Evolutionary conservation across 169 alveolate species (phyloP), one percentile per base, ranked within the genome.

Genomic region (Miamiensis avidus): DNA sequence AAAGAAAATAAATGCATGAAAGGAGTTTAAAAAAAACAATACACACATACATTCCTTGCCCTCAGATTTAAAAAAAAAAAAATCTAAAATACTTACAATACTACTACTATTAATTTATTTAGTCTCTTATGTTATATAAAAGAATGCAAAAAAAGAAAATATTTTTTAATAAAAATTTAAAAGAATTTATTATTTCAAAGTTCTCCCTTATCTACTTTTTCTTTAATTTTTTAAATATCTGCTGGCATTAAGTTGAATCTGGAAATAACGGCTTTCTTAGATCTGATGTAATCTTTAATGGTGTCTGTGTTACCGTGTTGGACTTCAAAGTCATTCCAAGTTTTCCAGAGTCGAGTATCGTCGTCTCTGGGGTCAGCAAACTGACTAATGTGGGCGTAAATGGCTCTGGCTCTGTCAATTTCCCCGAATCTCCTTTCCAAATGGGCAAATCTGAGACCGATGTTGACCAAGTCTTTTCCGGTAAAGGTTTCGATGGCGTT

Each of bases 391-490:
- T 96, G 98, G 76, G 91, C 88, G 91, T 91, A 98, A 29, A 98
- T 96, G 29, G 97, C 98, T 78, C 99, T 95, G 0, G 98, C 99
- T 86, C 99, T 90, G 82, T 97, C 98, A 25, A 97, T 93, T 89
- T 98, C 99, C 20, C 99, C 99, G 69, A 98, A 91, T 74, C 97
- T 97, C 30, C 97, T 91, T 88, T 98, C 99, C 82, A 98, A 90
- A 49, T 95, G 90, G 34, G 97, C 96, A 92, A 95, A 98, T 91
- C 96, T 93, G 84, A 95, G 83, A 74, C 99, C 98, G 30, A 98
- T 91, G 72, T 95, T 92, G 28, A 98, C 89, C 31, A 96, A 92
- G 33, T 93, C 94, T 4, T 88, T 88, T 29, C 94, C 95, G 78
- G 91, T 29, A 49, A 86, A 81, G 31, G 74, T 81, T 4, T 91